phyloP scores from a whole-genome alignment of 23 red algal genomes.

The Agarophyton chilense region DNA sequence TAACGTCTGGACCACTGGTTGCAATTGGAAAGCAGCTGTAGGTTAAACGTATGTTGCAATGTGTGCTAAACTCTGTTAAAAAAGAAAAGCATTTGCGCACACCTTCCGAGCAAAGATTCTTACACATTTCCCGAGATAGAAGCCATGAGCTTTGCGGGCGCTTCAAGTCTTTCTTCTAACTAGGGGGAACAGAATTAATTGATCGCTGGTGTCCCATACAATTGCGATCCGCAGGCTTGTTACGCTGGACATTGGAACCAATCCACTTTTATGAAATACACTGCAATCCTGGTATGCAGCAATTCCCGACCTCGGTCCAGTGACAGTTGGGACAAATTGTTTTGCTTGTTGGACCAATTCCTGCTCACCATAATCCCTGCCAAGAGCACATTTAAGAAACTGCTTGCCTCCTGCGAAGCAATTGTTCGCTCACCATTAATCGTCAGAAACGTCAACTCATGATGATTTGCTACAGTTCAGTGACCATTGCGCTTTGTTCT shows the following conservation, averaged over 20 bases:
- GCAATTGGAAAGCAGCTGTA: too few species aligned
- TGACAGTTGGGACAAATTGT: neutral
- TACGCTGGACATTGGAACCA: neutral
- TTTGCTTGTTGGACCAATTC: constrained; percentile 2
- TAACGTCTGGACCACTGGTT: neutral
- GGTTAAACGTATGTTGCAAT: neutral
- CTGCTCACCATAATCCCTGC: constrained; percentile 14
- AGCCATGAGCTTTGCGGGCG: neutral
- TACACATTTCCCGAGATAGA: neutral
- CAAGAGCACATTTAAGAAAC: constrained; percentile 1
- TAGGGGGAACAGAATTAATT: neutral
- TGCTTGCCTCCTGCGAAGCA: neutral
- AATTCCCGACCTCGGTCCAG: neutral
- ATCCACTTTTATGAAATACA: neutral
- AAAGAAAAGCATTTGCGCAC: neutral
- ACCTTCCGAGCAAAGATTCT: neutral
- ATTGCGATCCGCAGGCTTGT: neutral
- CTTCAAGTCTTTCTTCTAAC: neutral
- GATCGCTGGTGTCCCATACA: neutral
- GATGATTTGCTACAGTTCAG: neutral
- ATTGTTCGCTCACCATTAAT: neutral
- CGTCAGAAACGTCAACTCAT: too few species aligned
- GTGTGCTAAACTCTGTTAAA: neutral
- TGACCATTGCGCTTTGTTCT: neutral
- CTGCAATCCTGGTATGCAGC: neutral